Base-by-base conservation (phyloP, 2,329 filamentous ascomycete species). In the Colletotrichum lupini region DNA sequence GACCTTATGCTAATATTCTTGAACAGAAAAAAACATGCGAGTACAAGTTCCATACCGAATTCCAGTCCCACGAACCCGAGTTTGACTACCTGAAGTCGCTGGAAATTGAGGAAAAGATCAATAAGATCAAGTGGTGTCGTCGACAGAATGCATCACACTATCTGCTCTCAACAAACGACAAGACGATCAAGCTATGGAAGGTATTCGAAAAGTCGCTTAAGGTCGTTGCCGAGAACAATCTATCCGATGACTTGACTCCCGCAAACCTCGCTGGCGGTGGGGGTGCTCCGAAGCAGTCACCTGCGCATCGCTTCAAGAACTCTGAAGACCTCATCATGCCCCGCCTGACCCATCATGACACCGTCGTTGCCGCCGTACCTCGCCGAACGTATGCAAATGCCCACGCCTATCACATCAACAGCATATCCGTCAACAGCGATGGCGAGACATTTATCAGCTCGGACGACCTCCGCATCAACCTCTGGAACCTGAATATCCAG, bases 91-190 rank as follows among this genome's bases (percentile, higher is more conserved):
- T 99, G 77, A 99, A 99, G 86, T 99, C 97, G 42, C 90, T 99
- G 78, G 97, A 99, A 85, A 99, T 99, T 81, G 97, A 99, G 89
- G 97, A 99, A 86, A 99, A 99, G 88, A 99, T 99, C 90, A 99
- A 99, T 90, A 99, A 99, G 89, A 99, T 99, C 87, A 99, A 98
- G 85, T 99, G 97, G 97, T 99, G 97, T 84, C 92, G 94, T 81
- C 93, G 97, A 85, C 96, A 98, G 85, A 99, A 99, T 88, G 94
- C 96, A 75, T 98, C 97, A 68, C 97, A 99, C 86, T 99, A 98
- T 84, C 91, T 99, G 65, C 91, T 99, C 70, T 98, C 97, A 56
- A 99, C 97, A 79, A 99, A 99, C 83, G 97, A 99, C 88, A 99
- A 99, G 89, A 99, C 97, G 55, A 99, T 99, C 90, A 99, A 99